phyloP scores from a whole-genome alignment of 176 grass and related monocot species.

The Bonia amplexicaulis region DNA sequence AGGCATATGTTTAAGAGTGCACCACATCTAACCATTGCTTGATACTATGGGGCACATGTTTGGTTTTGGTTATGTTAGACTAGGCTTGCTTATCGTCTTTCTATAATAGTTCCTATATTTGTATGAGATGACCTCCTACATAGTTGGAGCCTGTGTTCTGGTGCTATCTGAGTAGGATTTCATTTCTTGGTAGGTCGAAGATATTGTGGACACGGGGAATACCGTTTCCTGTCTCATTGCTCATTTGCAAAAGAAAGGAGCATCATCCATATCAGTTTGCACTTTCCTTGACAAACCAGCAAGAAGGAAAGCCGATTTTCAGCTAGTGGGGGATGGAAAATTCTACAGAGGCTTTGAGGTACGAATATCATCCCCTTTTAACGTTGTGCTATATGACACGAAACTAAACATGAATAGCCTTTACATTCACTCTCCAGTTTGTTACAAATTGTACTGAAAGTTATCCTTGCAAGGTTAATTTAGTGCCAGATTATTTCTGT shows the following conservation, averaged over 20 bases:
- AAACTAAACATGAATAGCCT: background rate
- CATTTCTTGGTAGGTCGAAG: conserved; percentile 59
- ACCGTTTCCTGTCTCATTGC: conserved; percentile 71
- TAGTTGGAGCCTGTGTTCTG: background rate
- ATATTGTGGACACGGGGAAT: conserved; percentile 94
- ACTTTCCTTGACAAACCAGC: conserved; percentile 89
- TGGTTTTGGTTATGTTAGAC: background rate
- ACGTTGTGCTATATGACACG: background rate
- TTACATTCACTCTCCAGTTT: background rate
- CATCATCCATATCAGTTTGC: conserved; percentile 73
- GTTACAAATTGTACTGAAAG: background rate
- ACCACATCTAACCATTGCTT: background rate
- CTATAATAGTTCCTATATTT: background rate
- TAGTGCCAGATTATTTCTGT: background rate
- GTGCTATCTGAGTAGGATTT: background rate
- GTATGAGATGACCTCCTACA: background rate
- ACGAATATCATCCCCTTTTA: background rate
- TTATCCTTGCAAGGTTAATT: background rate
- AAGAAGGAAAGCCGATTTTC: conserved; percentile 59
- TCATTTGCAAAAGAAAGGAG: conserved; percentile 78
- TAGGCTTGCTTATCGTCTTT: background rate
- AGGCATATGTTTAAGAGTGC: background rate
- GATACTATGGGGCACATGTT: background rate
- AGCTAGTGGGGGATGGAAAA: conserved; percentile 74
- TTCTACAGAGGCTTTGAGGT: conserved; percentile 94